phyloP scores from a whole-genome alignment of 441 rosid species.

The Viola pubescens region DNA sequence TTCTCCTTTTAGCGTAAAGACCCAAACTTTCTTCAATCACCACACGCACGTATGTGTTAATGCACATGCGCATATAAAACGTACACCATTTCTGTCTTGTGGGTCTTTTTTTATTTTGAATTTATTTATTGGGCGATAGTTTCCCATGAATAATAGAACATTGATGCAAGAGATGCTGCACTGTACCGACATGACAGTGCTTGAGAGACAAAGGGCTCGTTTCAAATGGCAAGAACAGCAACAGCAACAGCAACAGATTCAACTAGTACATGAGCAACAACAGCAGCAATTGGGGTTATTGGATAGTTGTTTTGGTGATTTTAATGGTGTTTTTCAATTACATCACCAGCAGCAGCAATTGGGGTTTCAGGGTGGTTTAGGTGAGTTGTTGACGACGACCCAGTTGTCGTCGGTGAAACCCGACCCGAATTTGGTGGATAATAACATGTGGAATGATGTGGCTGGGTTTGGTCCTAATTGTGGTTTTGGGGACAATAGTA shows the following conservation, averaged over 20 bases:
- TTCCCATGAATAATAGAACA: conserved; percentile 28
- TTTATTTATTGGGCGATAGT: not conserved
- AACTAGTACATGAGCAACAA: conserved; percentile 1
- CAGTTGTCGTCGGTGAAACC: conserved; percentile 25
- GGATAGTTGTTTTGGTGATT: conserved; percentile 21
- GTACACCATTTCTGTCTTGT: too few relatives aligned
- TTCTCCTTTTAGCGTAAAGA: not conserved
- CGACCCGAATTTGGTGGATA: conserved; percentile 38
- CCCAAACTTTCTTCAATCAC: not conserved
- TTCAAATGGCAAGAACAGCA: conserved; percentile 35
- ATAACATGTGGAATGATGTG: conserved; percentile 30
- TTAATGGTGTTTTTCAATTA: conserved; percentile 23
- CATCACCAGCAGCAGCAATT: conserved; percentile 12
- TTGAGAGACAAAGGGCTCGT: conserved; percentile 53
- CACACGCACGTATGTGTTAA: too few relatives aligned
- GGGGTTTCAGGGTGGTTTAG: conserved; percentile 29
- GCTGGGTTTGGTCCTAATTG: conserved; percentile 24
- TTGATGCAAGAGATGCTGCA: conserved; percentile 37
- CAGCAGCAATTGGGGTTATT: conserved; percentile 3
- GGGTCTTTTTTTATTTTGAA: not conserved
- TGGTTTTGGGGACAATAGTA: conserved; percentile 16
- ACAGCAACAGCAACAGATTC: conserved; percentile 12
- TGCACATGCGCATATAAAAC: too few relatives aligned
- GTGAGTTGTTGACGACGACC: conserved; percentile 16
- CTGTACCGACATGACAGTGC: conserved; percentile 48